phyloP scores from a whole-genome alignment of 139 green algal genomes.

The Asterochloris erici region DNA sequence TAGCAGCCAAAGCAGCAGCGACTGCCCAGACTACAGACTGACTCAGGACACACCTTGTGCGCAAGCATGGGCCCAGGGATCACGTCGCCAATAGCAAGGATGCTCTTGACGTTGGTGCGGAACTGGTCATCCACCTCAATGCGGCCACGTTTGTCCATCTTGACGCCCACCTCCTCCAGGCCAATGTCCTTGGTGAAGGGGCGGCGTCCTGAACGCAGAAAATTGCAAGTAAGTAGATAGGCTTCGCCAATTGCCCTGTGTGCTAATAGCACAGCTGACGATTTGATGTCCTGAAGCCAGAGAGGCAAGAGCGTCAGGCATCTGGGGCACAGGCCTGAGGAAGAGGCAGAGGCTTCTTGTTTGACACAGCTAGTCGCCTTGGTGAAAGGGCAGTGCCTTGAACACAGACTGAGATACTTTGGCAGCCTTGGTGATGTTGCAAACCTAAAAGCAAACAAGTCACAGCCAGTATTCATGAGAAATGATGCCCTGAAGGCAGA shows the following conservation, averaged over 20 bases:
- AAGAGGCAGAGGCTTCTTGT: constrained; percentile 30
- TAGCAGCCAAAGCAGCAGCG: too few relatives aligned
- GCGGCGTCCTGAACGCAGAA: constrained; percentile 50
- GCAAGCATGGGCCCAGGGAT: constrained; percentile 96
- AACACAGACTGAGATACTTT: too few relatives aligned
- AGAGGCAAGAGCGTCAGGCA: too few relatives aligned
- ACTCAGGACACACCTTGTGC: constrained; percentile 71
- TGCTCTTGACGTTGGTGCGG: constrained; percentile 44
- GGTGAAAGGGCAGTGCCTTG: too few relatives aligned
- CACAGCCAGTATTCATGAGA: too few relatives aligned
- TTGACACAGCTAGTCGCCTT: background rate
- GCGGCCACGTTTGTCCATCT: constrained; percentile 69
- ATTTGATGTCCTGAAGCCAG: too few relatives aligned
- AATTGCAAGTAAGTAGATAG: background rate
- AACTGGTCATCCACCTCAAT: constrained; percentile 83
- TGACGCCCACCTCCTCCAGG: constrained; percentile 85
- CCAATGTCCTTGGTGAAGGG: constrained; percentile 74
- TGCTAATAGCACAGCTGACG: too few relatives aligned
- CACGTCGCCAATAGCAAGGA: constrained; percentile 95
- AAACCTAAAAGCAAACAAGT: too few relatives aligned
- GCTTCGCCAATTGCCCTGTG: too few relatives aligned
- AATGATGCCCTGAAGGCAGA: too few relatives aligned
- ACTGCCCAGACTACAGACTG: too few relatives aligned
- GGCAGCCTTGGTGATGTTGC: too few relatives aligned
- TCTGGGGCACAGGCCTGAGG: background rate